Base-by-base conservation (phyloP, 495 filamentous ascomycete species). In the Penicillium simplicissimum region DNA sequence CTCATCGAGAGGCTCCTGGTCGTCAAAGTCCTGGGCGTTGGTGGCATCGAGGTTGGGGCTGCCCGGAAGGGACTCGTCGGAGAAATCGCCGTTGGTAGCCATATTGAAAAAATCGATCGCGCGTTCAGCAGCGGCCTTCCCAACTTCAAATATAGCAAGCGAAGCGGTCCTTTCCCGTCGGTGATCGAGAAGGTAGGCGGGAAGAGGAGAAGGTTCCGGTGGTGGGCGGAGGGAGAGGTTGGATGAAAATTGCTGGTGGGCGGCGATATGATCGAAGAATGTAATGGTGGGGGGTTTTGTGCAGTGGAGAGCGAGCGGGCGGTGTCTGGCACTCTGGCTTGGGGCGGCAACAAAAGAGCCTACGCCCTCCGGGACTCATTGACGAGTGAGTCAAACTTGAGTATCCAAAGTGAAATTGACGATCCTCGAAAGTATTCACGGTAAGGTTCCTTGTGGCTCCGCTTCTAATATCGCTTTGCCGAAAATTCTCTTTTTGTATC, bases 71-170 rank as follows among this genome's bases (percentile, higher is more conserved):
- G 81, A 82, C 62, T 86, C 84, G 52, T 87, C 84, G 54, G 82
- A 83, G 71, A 85, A 79, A 69, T 87, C 84, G 70, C 84, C 85
- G 75, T 87, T 87, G 62, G 84, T 78, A 67, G 84, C 83, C 85
- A 88, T 88, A 76, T 69, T 86, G 79, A 67, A 64, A 60, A 62
- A 58, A 59, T 67, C 65, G 48, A 58, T 65, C 67, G 61, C 64
- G 56, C 53, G 35, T 51, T 55, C 42, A 60, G 57, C 57, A 60
- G 52, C 63, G 55, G 35, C 10, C 51, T 34, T 53, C 31, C 19
- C 31, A 37, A n/a, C 28, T 35, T 53, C 34, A 53, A 23, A 34
- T 53, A 37, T 53, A 37, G 34, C 34, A 19, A 53, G 45, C 45
- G 45, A 11, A 35, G 55, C 28, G 28, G 42, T 28, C 33, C 56